Conservation (phyloP, 768 basidiomycete genomes). For the Tephrocybe sp. region DNA sequence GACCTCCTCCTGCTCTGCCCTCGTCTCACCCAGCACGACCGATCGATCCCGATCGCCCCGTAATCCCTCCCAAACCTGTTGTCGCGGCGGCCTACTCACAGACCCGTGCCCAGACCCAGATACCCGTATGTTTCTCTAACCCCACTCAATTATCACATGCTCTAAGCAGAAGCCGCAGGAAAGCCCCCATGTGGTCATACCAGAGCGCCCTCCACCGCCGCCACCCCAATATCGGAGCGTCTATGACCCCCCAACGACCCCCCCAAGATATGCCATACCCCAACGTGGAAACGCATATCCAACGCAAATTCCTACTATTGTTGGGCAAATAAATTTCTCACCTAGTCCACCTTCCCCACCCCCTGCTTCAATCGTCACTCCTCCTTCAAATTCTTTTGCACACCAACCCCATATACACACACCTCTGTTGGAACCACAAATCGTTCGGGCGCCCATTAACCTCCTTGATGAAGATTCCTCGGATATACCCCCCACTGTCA, state of each 20-base stretch:
- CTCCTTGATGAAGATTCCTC: slow-evolving; percentile 63
- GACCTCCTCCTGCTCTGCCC: slow-evolving; percentile 35
- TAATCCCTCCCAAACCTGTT: slow-evolving; percentile 33
- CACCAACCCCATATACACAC: slow-evolving; percentile 6
- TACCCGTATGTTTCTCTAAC: slow-evolving; percentile 11
- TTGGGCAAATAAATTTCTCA: slow-evolving; percentile 14
- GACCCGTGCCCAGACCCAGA: slow-evolving; percentile 4
- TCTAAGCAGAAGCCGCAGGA: neutral
- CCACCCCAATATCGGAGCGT: slow-evolving; percentile 14
- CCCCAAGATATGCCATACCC: slow-evolving; percentile 8
- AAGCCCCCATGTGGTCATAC: neutral
- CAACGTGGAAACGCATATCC: neutral
- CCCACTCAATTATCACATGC: slow-evolving; percentile 1
- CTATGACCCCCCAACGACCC: slow-evolving; percentile 7
- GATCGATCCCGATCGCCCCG: slow-evolving; percentile 23
- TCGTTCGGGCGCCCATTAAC: slow-evolving; percentile 41
- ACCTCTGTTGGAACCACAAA: slow-evolving; percentile 19
- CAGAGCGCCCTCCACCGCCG: slow-evolving; percentile 9
- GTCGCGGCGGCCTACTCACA: slow-evolving; percentile 10
- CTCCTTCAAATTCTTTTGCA: slow-evolving; percentile 13
- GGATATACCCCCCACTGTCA: slow-evolving; percentile 23
- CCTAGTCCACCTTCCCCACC: slow-evolving; percentile 13
- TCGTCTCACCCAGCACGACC: slow-evolving; percentile 17
- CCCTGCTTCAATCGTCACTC: slow-evolving; percentile 4
- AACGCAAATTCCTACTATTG: neutral